phyloP scores from a whole-genome alignment of 1,284 basidiomycete genomes.

The Coriolopsis trogii region DNA sequence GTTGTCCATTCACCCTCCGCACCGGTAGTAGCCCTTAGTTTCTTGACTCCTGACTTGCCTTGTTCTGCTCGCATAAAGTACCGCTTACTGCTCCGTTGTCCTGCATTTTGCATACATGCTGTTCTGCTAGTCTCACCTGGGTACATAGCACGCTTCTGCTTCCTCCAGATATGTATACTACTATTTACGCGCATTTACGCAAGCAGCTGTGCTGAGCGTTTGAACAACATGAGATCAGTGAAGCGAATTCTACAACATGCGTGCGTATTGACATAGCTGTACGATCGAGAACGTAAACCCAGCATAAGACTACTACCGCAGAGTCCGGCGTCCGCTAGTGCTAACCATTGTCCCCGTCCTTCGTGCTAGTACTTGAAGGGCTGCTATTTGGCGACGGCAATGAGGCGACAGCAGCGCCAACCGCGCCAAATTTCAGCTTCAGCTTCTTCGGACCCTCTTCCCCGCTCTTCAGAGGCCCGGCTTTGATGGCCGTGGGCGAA shows the following conservation, averaged over 20 bases:
- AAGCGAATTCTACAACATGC: constrained; percentile 29
- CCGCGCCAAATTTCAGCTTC: constrained; percentile 68
- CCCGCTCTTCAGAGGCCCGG: constrained; percentile 42
- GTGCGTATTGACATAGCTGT: constrained; percentile 25
- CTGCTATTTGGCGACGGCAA: constrained; percentile 30
- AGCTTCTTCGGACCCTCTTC: constrained; percentile 78
- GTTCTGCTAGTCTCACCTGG: constrained; percentile 31
- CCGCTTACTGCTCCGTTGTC: constrained; percentile 25
- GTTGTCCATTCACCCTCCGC: constrained; percentile 21
- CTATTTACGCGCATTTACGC: constrained; percentile 31
- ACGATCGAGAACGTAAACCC: constrained; percentile 19
- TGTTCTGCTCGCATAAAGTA: constrained; percentile 28
- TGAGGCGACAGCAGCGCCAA: constrained; percentile 45
- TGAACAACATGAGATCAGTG: constrained; percentile 27
- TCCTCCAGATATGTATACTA: constrained; percentile 33
- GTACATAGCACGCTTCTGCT: constrained; percentile 27
- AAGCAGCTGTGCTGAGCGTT: constrained; percentile 19
- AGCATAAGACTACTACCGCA: constrained; percentile 12
- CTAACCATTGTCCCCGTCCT: constrained; percentile 77
- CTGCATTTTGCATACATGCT: constrained; percentile 35
- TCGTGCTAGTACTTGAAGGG: constrained; percentile 65
- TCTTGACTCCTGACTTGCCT: constrained; percentile 19
- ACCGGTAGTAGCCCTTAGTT: constrained; percentile 26
- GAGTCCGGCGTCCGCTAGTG: background rate
- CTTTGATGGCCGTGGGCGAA: constrained; percentile 16